A percentile compares a stretch with the other conserved stretches of the same genome.
Conservation (phyloP, 169 alveolate genomes). For the Cryptosporidium meleagridis region DNA sequence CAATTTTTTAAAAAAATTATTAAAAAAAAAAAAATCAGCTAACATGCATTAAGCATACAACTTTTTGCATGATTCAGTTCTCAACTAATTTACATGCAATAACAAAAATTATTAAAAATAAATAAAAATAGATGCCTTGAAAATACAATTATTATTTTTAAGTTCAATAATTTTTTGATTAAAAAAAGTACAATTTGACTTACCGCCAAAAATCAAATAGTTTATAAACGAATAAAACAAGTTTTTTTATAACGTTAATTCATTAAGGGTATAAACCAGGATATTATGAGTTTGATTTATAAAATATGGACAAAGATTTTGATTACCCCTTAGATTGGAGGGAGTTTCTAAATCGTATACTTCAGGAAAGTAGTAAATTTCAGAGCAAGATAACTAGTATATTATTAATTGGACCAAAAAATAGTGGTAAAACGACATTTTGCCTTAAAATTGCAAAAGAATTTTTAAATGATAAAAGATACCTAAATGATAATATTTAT, state of each 20-base stretch:
- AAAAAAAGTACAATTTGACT: background rate
- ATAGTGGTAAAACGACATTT: constrained; percentile 67
- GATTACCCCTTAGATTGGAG: constrained; percentile 46
- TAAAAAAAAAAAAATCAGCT: background rate
- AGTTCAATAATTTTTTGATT: too few species aligned
- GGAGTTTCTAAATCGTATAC: background rate
- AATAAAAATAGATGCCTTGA: background rate
- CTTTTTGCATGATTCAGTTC: background rate
- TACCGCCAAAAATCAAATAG: background rate
- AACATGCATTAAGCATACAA: background rate
- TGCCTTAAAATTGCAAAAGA: constrained; percentile 5
- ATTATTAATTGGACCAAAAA: constrained; percentile 61
- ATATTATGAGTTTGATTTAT: background rate
- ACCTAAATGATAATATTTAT: background rate
- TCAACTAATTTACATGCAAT: background rate
- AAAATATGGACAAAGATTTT: background rate
- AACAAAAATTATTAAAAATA: background rate
- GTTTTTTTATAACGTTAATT: background rate
- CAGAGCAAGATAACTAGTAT: background rate
- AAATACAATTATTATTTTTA: background rate
- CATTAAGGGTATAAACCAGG: background rate
- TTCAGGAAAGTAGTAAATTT: background rate
- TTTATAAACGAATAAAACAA: too few species aligned
- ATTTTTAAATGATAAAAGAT: background rate
- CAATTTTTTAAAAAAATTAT: background rate